Base-by-base conservation (phyloP, 768 basidiomycete genomes). In the Boletus tylopilopsis region DNA sequence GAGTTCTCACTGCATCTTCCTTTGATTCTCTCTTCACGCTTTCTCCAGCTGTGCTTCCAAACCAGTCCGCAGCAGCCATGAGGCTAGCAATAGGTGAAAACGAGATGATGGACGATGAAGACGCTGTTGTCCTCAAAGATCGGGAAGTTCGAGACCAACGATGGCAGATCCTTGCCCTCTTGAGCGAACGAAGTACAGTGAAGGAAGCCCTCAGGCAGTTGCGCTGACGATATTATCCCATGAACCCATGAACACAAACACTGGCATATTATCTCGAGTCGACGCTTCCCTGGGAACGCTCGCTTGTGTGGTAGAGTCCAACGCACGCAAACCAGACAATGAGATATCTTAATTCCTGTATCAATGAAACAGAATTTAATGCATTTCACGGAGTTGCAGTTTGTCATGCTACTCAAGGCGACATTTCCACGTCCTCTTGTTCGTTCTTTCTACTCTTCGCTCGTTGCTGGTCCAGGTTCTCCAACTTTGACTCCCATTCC, bases 1-100 rank as follows among this genome's bases (percentile, higher is more conserved):
- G 64, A 59, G 60, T 85, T 8, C 79, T 91, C 25, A 80, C 84
- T 1, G 73, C 80, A 2, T 76, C 85, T 3, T 81, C 88, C 15
- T 88, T 92, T 54, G 84, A 88, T 65, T 81, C 85, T 0, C 73
- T 91, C 16, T 86, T 91, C 68, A 87, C 86, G 1, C 62, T 91
- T 18, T 79, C 85, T 7, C 89, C 89, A 18, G 77, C 87, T 16
- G 81, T 85, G 32, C 72, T 91, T n/a, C 89, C 89, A 11, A 86
- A 88, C 60, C 79, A 78, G 49, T 87, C 85, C 27, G 89, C 89
- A 11, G 80, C 86, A 18, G 89, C 87, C 13, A 81, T 83, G 78
- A 81, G 81, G 15, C 73, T 90, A 18, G 77, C 82, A 9, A 61
- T 78, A 38, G 79, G 81, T 13, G 79, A 78, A 23, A 76, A 76